Base-by-base conservation (phyloP, 352 stramenopile genomes). In the Pythium angustatum region DNA sequence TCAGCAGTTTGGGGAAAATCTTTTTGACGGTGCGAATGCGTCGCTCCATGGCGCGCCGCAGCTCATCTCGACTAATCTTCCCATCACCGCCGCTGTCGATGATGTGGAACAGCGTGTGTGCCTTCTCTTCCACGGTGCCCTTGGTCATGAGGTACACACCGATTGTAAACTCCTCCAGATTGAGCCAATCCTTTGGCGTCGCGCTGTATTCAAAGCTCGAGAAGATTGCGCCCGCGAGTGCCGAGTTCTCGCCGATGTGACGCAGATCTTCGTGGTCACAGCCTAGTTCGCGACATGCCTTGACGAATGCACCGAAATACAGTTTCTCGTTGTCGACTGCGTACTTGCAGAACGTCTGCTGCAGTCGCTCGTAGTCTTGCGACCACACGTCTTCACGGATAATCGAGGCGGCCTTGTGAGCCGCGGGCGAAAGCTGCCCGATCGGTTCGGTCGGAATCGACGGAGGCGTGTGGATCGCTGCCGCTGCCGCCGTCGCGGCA, bases 81-180 rank as follows among this genome's bases (percentile, higher is more conserved):
- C 85, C 83, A 56, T 92, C 77, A 8, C 78, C 71, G 1, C 57
- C 73, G 30, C 75, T 76, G 58, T 94, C 87, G 40, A 94, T 87
- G 60, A 87, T 62, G 11, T 88, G 78, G 52, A 94, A 94, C 19
- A 94, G 70, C 27, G 63, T 90, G 43, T 86, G 80, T 12, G 85
- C 83, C 48, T 94, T 94, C 60, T 94, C 78, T 62, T 90, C 83
- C 7, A 90, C 81, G 1, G 83, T 87, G 28, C 85, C 85, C 60
- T 90, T 87, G 14, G 85, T 89, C 76, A 91, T 90, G 33, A 94
- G 56, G 64, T 94, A 91, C 27, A 92, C 79, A 7, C 85, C 85
- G 44, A 92, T 78, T 17, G 88, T 80, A 51, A 94, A 94, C 54
- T 94, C 85, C 58, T 92, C 83, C 33, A 92, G 58, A 27, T 77